Evolutionary conservation across 345 rosid species (phyloP).

Genomic region (Gossypium stocksii): DNA sequence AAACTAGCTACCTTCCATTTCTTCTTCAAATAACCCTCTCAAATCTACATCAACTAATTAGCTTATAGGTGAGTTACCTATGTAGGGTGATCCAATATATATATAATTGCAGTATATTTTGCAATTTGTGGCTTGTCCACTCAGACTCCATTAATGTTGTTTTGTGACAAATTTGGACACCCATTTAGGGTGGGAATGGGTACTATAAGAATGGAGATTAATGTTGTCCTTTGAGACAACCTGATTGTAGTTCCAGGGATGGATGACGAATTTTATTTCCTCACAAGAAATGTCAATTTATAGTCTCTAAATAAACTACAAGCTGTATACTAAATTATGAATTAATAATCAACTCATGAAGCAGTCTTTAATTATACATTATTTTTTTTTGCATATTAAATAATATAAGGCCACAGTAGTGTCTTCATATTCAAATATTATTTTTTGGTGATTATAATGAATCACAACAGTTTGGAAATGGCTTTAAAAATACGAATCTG

Average conservation of each 20-base stretch:
- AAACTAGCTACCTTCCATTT: background rate
- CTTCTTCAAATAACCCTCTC: background rate
- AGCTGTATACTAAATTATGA: background rate
- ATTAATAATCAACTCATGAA: background rate
- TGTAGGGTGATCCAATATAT: background rate
- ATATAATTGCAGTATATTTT: too few relatives aligned
- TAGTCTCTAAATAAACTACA: background rate
- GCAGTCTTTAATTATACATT: background rate
- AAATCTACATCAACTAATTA: background rate
- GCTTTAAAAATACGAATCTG: background rate
- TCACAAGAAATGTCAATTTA: too few relatives aligned
- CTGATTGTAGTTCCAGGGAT: background rate
- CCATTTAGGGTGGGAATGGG: background rate
- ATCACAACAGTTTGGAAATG: background rate
- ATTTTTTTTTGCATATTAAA: too few relatives aligned
- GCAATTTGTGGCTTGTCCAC: slow-evolving; percentile 14
- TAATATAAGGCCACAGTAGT: too few relatives aligned
- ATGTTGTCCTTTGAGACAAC: background rate
- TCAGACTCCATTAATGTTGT: slow-evolving; percentile 13
- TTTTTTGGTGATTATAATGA: background rate
- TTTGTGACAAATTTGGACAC: background rate
- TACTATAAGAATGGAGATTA: background rate
- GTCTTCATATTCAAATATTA: background rate
- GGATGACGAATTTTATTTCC: too few relatives aligned
- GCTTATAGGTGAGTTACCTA: background rate